Conservation (phyloP, 2,329 filamentous ascomycete species). For the Penicillium oxalicum region DNA sequence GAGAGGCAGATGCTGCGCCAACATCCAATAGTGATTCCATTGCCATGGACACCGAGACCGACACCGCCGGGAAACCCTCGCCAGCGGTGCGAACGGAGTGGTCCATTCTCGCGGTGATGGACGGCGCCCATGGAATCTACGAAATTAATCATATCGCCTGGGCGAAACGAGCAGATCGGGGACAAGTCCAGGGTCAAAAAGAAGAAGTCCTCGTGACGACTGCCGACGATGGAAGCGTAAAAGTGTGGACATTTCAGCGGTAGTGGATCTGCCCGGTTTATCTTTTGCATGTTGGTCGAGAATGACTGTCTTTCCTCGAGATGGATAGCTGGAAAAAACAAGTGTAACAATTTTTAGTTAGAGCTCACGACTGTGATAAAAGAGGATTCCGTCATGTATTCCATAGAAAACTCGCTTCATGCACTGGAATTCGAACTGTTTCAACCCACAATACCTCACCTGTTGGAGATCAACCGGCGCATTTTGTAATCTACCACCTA, state of each 20-base stretch:
- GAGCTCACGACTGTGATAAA: no score
- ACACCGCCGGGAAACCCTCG: constrained; percentile 18
- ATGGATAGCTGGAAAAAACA: no score
- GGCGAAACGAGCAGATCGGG: constrained; percentile 68
- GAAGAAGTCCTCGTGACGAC: constrained; percentile 79
- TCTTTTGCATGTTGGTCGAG: no score
- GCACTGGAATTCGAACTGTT: no score
- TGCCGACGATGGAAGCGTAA: constrained; percentile 84
- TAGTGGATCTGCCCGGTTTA: neutral
- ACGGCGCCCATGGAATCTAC: constrained; percentile 80
- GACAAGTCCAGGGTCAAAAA: constrained; percentile 46
- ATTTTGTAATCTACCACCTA: no score
- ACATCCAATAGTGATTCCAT: constrained; percentile 8
- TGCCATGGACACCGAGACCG: constrained; percentile 24
- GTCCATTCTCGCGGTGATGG: constrained; percentile 62
- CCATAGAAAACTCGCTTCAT: no score
- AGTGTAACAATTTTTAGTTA: no score
- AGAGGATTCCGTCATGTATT: no score
- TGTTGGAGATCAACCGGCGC: no score
- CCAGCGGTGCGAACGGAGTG: constrained; percentile 50
- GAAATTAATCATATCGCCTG: constrained; percentile 91
- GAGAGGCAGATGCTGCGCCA: no score
- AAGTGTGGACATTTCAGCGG: constrained; percentile 63
- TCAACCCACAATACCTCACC: no score
- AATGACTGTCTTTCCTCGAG: no score